A percentile compares a stretch with the other conserved stretches of the same genome.
phyloP scores from a whole-genome alignment of 495 filamentous ascomycete species.

The Glonium stellatum region DNA sequence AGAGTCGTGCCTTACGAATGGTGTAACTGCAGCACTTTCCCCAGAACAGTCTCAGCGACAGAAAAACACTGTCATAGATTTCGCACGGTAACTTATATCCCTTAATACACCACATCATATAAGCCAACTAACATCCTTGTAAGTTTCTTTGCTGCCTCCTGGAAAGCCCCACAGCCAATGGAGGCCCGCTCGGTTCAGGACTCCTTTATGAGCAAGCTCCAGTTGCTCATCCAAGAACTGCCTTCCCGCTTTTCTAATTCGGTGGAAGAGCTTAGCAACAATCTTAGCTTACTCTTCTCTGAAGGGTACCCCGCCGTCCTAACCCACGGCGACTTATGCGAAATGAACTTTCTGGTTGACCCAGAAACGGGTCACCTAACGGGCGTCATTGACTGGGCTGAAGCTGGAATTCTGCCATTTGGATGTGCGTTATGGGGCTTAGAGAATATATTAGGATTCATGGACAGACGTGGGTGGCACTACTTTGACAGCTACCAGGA shows the following conservation, averaged over 20 bases:
- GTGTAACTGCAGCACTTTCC: too few relatives aligned
- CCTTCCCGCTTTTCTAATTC: conserved; percentile 2
- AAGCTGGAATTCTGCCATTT: conserved; percentile 42
- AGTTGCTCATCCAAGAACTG: not conserved
- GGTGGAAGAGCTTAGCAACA: not conserved
- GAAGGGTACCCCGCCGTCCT: conserved; percentile 29
- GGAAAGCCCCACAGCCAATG: too few relatives aligned
- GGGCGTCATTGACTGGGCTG: conserved; percentile 44
- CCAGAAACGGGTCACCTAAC: conserved; percentile 38
- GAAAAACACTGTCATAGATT: too few relatives aligned
- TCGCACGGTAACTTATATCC: too few relatives aligned
- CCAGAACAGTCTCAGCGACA: too few relatives aligned
- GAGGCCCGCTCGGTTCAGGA: too few relatives aligned
- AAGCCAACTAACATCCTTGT: too few relatives aligned
- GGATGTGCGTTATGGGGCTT: conserved; percentile 41
- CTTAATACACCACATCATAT: too few relatives aligned
- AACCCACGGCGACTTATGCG: conserved; percentile 43
- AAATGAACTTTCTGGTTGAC: conserved; percentile 43
- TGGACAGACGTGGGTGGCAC: conserved; percentile 37
- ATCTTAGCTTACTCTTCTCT: not conserved
- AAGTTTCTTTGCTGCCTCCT: too few relatives aligned
- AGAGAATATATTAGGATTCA: conserved; percentile 38
- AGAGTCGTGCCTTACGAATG: too few relatives aligned
- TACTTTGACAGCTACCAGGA: conserved; percentile 31
- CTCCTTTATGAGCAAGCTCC: too few relatives aligned